Evolutionary conservation across 2,329 filamentous ascomycete species (phyloP), one percentile per base, ranked within the genome.

Genomic region (Trichoderma sp.): DNA sequence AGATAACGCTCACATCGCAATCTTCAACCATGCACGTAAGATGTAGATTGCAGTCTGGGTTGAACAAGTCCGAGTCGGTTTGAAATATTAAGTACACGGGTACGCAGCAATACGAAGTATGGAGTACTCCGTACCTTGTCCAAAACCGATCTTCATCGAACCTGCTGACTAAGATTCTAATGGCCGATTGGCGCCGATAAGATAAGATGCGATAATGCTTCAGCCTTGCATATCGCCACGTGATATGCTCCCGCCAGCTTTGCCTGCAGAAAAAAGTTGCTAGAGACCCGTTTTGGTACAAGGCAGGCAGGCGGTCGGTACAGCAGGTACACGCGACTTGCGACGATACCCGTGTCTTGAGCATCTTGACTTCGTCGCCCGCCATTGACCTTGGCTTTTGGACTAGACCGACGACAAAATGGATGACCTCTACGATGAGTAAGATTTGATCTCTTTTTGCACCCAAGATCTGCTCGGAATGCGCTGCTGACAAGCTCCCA

Each of bases 401-500:
- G 60, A 68, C 33, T 75, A 67, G 63, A 78, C 74, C 74, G 78
- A 78, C 76, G 76, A 73, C 78, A 83, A 80, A 81, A 97, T 98
- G 95, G 95, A 98, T 88, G 95, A 98, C 85, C 92, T 98, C 80
- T 98, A 98, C 84, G 96, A 98, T 87, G 96, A 98, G 94, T 97
- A 87, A 78, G 86, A 38, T 75, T 65, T 29, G 1, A 38, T 67
- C 68, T 53, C 41, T 60, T 79, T 29, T 67, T 6, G 33, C n/a
- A 33, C 2, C 2, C 11, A 29, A 9, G 3, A 11, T 21, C 41
- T 35, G 21, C 33, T 64, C 4, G 3, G 53, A 33, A 35, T 53
- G 35, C 45, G 18, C 33, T 31, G 27, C 69, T 76, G 41, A 74
- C 71, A 38, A 65, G 71, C 41, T 35, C 35, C 6, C 16, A 71